Evolutionary conservation across 1,139 yeast species (phyloP), one percentile per base, ranked within the genome.

Genomic region (Spathaspora sp.): DNA sequence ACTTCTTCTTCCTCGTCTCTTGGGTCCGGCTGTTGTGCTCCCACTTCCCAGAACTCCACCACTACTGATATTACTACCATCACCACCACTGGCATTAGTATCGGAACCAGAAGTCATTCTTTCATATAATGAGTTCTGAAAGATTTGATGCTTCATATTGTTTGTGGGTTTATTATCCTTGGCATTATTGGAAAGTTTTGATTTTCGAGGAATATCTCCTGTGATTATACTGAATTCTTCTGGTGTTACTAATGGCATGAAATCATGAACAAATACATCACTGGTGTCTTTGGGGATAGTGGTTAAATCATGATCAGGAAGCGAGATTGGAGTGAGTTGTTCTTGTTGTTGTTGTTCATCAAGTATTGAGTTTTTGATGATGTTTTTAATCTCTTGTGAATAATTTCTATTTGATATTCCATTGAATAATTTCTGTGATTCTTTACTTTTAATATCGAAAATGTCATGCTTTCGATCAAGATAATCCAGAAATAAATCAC

Each of bases 91-190:
- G 9, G 47, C 58, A 50, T 68, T 68, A 3, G 76, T 66, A 48
- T 74, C 79, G 0, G 77, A 71, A 0, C 78, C 79, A 1, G 76
- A 69, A 1, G 76, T 70, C 44, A 61, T 56, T 38, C 58, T 52
- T 45, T 73, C 78, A 51, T 74, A 74, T 24, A 74, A 60, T 11
- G 77, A 55, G 47, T 64, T 68, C 52, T 67, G 72, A 57, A 74
- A 74, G 5, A 74, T 71, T 45, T 68, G 68, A 52, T 74, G 78
- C 46, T 70, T 71, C 44, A 67, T 51, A 33, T 57, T 60, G 13
- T 51, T 54, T 29, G 56, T 39, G 41, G 56, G 49, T 41, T 52
- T 52, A 47, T 58, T 58, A 29, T 51, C 54, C 25, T 60, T 59
- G 31, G 56, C 47, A 15, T 58, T 60, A 46, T 58, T 59, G 16